phyloP scores from a whole-genome alignment of 345 rosid genomes.

The Rhodomyrtus tomentosa region DNA sequence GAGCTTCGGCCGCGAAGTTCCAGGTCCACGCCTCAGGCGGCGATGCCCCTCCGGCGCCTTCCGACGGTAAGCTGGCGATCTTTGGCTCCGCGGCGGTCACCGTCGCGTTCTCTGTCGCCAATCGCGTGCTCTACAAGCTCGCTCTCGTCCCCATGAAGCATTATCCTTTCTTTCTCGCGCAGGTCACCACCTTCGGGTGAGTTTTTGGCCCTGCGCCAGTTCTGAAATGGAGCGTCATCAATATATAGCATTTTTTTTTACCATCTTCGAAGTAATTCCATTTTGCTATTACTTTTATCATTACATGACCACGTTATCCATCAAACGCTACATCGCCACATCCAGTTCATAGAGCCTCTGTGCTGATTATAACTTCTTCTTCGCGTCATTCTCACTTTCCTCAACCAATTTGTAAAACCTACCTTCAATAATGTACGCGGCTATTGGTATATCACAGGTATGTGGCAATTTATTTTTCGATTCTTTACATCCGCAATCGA shows the following conservation, averaged over 20 bases:
- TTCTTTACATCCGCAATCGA: conserved; percentile 41
- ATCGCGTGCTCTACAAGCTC: conserved; percentile 91
- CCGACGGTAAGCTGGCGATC: conserved; percentile 18
- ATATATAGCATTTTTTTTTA: background rate
- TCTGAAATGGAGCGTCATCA: background rate
- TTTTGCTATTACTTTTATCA: background rate
- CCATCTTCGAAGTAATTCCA: background rate
- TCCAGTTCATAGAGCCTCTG: background rate
- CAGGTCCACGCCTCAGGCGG: background rate
- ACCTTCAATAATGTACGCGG: background rate
- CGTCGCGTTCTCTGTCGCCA: conserved; percentile 46
- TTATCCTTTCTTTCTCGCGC: conserved; percentile 84
- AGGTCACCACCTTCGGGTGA: conserved; percentile 78
- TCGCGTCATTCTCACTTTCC: background rate
- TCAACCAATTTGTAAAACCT: background rate
- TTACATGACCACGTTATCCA: background rate
- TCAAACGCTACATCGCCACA: background rate
- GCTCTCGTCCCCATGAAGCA: conserved; percentile 87
- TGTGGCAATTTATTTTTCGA: conserved; percentile 57
- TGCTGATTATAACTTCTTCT: background rate
- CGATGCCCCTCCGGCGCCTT: background rate
- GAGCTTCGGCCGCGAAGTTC: background rate
- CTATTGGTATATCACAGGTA: conserved; percentile 25
- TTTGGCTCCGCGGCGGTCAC: conserved; percentile 30
- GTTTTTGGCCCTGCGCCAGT: background rate